Evolutionary conservation across 1,284 basidiomycete species (phyloP), one percentile per base, ranked within the genome.

Genomic region (Grifola frondosa): DNA sequence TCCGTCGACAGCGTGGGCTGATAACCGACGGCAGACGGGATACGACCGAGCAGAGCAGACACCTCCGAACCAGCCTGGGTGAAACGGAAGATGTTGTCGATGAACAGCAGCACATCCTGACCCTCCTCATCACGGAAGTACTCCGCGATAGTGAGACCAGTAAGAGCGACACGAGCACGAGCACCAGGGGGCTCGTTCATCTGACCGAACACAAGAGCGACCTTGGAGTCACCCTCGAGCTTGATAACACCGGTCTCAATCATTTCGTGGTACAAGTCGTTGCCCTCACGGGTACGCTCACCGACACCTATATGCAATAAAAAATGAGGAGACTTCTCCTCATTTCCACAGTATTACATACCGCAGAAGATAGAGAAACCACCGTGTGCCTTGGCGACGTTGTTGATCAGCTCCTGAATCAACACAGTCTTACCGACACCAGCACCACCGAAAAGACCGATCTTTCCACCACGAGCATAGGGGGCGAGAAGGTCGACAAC

Each of bases 81-180:
- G 88, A 97, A 97, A 69, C 94, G 92, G 92, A 97, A 97, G 78
- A 98, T 99, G 84, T 98, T 99, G 90, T 99, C 96, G 68, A 98
- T 98, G 84, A 98, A 98, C 67, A 99, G 88, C 67, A 98, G 83
- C 78, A 99, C 96, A 73, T 98, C 96, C 75, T 99, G 96, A 59
- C 96, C 96, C 77, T 99, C 95, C 76, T 98, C 95, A 66, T 99
- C 96, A 88, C 96, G 95, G 96, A 99, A 99, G 80, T 98, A 99
- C 77, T 99, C 96, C 60, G 96, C 96, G 59, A 98, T 97, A 67
- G 96, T 98, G 52, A 99, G 78, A 75, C 96, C 96, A 62, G 96
- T 98, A 62, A 99, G 85, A 53, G 96, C 96, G 64, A 98, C 96
- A 90, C 96, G 96, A 67, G 96, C 96, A 88, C 96, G 95, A 62